Conservation (phyloP, 192 early-diverging fungal species). For the Coemansia sp. region DNA sequence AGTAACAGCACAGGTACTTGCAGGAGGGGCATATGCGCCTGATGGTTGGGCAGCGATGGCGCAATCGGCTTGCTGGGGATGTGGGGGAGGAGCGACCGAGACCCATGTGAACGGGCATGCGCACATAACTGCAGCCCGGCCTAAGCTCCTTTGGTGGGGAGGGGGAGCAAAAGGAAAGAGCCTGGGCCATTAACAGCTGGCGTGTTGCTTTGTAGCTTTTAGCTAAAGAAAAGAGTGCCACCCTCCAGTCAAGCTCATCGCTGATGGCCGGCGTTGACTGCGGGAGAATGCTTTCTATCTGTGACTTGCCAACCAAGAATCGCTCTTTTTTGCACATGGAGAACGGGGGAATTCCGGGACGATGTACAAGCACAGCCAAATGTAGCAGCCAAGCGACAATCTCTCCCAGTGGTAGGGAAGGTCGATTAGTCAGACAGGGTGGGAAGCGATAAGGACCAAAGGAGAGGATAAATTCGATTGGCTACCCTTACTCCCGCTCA, state of each 20-base stretch:
- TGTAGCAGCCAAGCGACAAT: slow-evolving; percentile 1
- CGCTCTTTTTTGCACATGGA: slow-evolving; percentile 1
- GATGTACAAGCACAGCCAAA: not conserved
- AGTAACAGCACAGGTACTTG: not conserved
- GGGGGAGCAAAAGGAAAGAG: not conserved
- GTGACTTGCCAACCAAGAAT: not conserved
- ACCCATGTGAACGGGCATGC: slow-evolving; percentile 1
- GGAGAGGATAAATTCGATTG: slow-evolving; percentile 2
- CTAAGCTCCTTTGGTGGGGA: not conserved
- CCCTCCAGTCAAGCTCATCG: not conserved
- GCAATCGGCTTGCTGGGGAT: not conserved
- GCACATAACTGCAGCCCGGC: slow-evolving; percentile 2
- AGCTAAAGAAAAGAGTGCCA: not conserved
- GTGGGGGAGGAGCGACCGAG: slow-evolving; percentile 2
- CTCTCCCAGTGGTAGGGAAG: not conserved
- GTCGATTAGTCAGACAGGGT: slow-evolving; percentile 5
- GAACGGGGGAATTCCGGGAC: not conserved
- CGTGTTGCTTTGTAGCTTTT: not conserved
- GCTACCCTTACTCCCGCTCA: slow-evolving; percentile 1
- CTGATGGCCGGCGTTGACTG: not conserved
- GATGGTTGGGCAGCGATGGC: slow-evolving; percentile 6
- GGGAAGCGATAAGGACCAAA: not conserved
- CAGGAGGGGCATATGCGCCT: not conserved
- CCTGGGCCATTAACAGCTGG: not conserved
- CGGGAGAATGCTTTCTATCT: not conserved